Evolutionary conservation across 441 rosid genomes (phyloP).

Genomic region (Aquilaria agallochum): DNA sequence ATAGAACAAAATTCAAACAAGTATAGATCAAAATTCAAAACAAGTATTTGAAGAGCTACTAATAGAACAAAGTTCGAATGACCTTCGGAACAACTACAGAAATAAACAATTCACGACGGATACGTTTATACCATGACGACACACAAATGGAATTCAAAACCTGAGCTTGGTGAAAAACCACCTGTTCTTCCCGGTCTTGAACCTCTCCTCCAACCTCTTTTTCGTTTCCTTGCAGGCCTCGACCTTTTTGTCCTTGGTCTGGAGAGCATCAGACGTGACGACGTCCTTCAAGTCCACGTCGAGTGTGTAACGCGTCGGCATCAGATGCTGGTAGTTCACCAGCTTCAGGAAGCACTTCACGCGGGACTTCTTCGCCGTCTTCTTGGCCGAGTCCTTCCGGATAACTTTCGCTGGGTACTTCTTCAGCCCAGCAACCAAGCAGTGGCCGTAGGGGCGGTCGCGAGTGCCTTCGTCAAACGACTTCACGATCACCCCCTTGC

Average conservation of each 20-base stretch:
- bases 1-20: too few relatives aligned
- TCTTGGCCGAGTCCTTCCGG: slow-evolving; percentile 36
- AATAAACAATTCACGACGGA: too few relatives aligned
- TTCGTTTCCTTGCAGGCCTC: slow-evolving; percentile 32
- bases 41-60: too few relatives aligned
- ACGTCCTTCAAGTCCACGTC: slow-evolving; percentile 50
- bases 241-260: slow-evolving; percentile 39
- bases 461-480: slow-evolving; percentile 40
- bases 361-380: slow-evolving; percentile 47
- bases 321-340: slow-evolving; percentile 45
- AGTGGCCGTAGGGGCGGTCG: slow-evolving; percentile 38
- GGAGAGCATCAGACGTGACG: slow-evolving; percentile 20
- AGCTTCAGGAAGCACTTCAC: slow-evolving; percentile 43
- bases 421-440: slow-evolving; percentile 37
- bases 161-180: slow-evolving; percentile 54
- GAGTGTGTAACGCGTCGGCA: slow-evolving; percentile 50
- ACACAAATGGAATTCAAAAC: slow-evolving; percentile 20
- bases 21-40: too few relatives aligned
- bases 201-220: slow-evolving; percentile 39
- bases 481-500: slow-evolving; percentile 38
- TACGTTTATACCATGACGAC: background rate
- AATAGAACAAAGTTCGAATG: too few relatives aligned
- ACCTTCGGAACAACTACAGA: too few relatives aligned
- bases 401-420: slow-evolving; percentile 40
- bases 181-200: slow-evolving; percentile 45